Evolutionary conservation across 2,329 filamentous ascomycete species (phyloP).

Genomic region (Mariannaea sp.): DNA sequence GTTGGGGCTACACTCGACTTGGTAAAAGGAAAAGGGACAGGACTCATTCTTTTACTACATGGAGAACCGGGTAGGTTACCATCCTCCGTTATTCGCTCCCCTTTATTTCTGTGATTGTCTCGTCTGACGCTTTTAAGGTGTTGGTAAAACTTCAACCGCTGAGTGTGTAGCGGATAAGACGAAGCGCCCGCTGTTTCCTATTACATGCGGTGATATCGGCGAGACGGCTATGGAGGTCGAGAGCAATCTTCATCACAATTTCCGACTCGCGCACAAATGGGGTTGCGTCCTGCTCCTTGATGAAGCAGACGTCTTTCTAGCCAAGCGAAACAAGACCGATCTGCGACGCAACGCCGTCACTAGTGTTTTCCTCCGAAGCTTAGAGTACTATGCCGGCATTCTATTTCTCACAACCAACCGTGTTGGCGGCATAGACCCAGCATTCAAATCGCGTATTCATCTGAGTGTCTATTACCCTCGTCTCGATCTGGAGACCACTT

Average conservation of each 20-base stretch:
- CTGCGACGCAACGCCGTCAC: constrained; percentile 11
- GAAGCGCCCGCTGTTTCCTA: constrained; percentile 12
- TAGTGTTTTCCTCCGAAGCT: constrained; percentile 76
- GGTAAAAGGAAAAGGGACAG: constrained; percentile 21
- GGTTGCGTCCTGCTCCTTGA: constrained; percentile 18
- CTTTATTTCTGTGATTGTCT: no score
- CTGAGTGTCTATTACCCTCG: constrained; percentile 5
- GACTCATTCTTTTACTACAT: constrained; percentile 14
- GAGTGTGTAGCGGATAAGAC: constrained; percentile 16
- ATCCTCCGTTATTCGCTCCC: no score
- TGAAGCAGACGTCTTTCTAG: constrained; percentile 16
- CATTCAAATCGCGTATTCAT: constrained; percentile 16
- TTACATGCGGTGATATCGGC: constrained; percentile 21
- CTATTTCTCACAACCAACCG: constrained; percentile 84
- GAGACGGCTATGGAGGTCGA: constrained; percentile 12
- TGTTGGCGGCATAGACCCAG: constrained; percentile 52
- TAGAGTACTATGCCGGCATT: constrained; percentile 87
- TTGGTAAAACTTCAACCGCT: constrained; percentile 14
- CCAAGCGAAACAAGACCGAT: constrained; percentile 5
- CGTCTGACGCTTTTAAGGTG: background rate
- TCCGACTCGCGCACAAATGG: constrained; percentile 17
- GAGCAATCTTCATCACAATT: constrained; percentile 3
- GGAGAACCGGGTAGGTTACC: constrained; percentile 4
- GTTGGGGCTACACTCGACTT: constrained; percentile 14
- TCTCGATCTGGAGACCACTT: constrained; percentile 5